These are phyloP conservation scores for Rhododendron vialii DNA, from an alignment of 148 eudicot species.

Conservation along the genomic window DNA sequence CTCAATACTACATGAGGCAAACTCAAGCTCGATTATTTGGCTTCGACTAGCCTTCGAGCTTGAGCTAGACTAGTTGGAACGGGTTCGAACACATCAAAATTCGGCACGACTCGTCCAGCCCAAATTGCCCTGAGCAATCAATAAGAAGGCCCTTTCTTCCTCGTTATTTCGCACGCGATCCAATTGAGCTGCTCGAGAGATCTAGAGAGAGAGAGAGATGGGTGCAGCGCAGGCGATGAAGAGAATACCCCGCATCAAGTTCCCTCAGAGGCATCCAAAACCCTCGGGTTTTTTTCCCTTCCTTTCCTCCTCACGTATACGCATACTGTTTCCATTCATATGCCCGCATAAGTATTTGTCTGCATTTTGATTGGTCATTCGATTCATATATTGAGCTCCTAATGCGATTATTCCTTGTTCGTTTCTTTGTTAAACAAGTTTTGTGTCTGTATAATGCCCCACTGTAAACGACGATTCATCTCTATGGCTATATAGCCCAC, in stretches of 20 bases:
- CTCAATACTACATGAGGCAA: too few species aligned
- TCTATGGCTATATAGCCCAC: not conserved
- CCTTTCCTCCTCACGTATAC: not conserved
- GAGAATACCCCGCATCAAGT: slow-evolving; percentile 24
- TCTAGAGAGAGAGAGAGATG: slow-evolving; percentile 11
- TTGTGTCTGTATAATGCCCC: not conserved
- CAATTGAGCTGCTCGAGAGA: not conserved
- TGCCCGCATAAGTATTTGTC: not conserved
- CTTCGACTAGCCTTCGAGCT: too few species aligned
- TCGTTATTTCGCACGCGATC: not conserved
- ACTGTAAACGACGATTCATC: not conserved
- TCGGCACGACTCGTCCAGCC: too few species aligned
- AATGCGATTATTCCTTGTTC: not conserved
- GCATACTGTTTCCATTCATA: not conserved
- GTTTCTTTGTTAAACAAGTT: not conserved
- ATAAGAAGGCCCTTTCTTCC: not conserved
- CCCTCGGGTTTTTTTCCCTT: slow-evolving; percentile 10
- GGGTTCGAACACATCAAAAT: too few species aligned
- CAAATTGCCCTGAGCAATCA: too few species aligned
- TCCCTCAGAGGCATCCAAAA: slow-evolving; percentile 23
- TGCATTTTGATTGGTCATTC: not conserved
- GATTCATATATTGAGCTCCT: not conserved
- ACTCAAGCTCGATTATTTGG: too few species aligned
- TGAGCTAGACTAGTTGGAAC: too few species aligned
- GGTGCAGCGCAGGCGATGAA: slow-evolving; percentile 21